These are phyloP conservation scores for Neopestalotiopsis clavispora DNA, from an alignment of 2,329 filamentous ascomycete genomes.

Conservation along the genomic window DNA sequence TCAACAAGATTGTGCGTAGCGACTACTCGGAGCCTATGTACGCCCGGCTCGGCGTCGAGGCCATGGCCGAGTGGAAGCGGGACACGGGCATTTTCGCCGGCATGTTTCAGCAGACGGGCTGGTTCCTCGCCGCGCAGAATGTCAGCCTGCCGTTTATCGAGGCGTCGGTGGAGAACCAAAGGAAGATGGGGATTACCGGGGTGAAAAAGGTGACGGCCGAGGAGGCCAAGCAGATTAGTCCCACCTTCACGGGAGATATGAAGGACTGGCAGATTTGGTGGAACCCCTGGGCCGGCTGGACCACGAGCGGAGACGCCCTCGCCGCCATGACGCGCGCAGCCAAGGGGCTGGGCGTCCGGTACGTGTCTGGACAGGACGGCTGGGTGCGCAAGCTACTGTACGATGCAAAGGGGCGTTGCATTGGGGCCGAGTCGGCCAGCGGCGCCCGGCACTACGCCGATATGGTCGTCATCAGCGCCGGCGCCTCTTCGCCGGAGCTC, in stretches of 20 bases:
- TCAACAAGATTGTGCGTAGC: conserved; percentile 44
- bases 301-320: conserved; percentile 32
- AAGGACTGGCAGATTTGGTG: conserved; percentile 34
- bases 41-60: conserved; percentile 35
- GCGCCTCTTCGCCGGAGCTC: neutral
- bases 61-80: conserved; percentile 33
- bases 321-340: conserved; percentile 37
- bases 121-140: conserved; percentile 32
- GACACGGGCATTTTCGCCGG: conserved; percentile 32
- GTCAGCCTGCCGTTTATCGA: conserved; percentile 28
- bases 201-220: conserved; percentile 11
- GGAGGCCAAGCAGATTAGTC: conserved; percentile 34
- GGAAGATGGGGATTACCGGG: neutral
- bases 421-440: neutral
- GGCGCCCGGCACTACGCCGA: neutral
- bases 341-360: conserved; percentile 30
- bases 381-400: conserved; percentile 4
- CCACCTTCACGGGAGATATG: conserved; percentile 30
- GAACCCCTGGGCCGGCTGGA: conserved; percentile 36
- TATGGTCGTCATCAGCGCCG: neutral
- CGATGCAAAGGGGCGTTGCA: neutral
- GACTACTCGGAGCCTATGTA: conserved; percentile 40
- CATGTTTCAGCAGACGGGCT: conserved; percentile 38
- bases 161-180: neutral
- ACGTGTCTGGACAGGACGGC: conserved; percentile 31